Evolutionary conservation across 768 basidiomycete species (phyloP), one percentile per base, ranked within the genome.

Genomic region (Boletus sp.): DNA sequence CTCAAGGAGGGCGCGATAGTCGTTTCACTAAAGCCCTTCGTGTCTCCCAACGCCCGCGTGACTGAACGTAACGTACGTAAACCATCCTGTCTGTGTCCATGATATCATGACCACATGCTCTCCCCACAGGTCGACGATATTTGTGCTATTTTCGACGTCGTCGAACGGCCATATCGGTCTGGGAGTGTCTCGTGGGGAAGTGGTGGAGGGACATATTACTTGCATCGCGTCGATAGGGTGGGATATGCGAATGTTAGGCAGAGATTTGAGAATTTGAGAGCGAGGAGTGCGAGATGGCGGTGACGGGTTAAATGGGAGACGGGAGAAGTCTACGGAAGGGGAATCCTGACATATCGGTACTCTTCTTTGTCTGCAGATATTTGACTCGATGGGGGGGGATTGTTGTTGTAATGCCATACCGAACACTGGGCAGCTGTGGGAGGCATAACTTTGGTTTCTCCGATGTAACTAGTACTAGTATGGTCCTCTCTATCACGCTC

Each of bases 1-100:
- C 77, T 98, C 57, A 97, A 94, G 67, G 92, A 96, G 57, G 92
- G 92, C 18, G 93, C 94, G 0, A 86, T 86, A 47, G 90, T 99
- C 47, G 83, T 98, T 37, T 94, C 92, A 18, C 75, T 99, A 17
- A 85, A 88, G 56, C 92, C 94, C 1, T 97, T 92, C 60, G 87
- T 94, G 54, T 82, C 87, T 33, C 82, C 84, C 0, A 77, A 87
- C 62, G 88, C 86, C 42, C 84, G 90, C 37, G 77, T 97, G 55
- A 92, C 90, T 0, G 87, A 93, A 63, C 87, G 90, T 45, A 96
- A 94, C 62, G 88, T 90, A 62, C 53, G 86, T 69, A 47, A 14
- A 24, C 28, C n/a, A 5, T 39, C 29, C 17, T 15, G 17, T 30
- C 10, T 10, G 2, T n/a, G 41, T 24, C 18, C 10, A 12, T 36